Evolutionary conservation across 352 stramenopile genomes (phyloP).

Genomic region (Aphanomyces euteiches): DNA sequence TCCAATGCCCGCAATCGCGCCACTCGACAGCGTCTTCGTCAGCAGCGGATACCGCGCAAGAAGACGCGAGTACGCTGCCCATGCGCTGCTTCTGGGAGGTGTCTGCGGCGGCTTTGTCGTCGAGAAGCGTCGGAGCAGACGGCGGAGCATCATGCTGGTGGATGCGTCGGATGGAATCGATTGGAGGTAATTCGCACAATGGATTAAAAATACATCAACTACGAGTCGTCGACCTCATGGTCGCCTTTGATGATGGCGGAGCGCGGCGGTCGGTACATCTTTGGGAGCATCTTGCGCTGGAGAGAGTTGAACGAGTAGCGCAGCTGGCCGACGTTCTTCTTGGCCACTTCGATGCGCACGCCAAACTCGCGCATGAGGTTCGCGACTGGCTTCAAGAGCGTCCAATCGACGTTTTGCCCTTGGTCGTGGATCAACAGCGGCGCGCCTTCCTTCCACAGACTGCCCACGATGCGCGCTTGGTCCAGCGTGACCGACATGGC

Average conservation of each 20-base stretch:
- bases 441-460: constrained; percentile 18
- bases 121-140: no score
- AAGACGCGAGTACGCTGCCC: constrained; percentile 50
- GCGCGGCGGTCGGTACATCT: constrained; percentile 43
- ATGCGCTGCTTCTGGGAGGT: constrained; percentile 27
- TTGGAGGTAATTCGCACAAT: neutral
- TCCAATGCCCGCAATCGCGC: constrained; percentile 53
- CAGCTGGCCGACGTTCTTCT: constrained; percentile 82
- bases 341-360: constrained; percentile 65
- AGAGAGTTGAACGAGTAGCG: constrained; percentile 84
- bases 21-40: constrained; percentile 65
- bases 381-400: constrained; percentile 29
- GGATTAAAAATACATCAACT: constrained; percentile 6
- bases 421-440: constrained; percentile 20
- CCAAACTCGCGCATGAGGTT: constrained; percentile 55
- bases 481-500: constrained; percentile 97
- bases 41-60: constrained; percentile 51
- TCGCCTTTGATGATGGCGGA: constrained; percentile 45
- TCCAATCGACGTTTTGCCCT: constrained; percentile 17
- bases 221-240: constrained; percentile 30
- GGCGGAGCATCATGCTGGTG: neutral
- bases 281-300: constrained; percentile 78
- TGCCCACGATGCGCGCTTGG: constrained; percentile 60
- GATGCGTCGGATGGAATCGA: neutral
- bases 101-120: no score